phyloP scores from a whole-genome alignment of 371 early-diverging fungal species.

The Mucor racemosus region DNA sequence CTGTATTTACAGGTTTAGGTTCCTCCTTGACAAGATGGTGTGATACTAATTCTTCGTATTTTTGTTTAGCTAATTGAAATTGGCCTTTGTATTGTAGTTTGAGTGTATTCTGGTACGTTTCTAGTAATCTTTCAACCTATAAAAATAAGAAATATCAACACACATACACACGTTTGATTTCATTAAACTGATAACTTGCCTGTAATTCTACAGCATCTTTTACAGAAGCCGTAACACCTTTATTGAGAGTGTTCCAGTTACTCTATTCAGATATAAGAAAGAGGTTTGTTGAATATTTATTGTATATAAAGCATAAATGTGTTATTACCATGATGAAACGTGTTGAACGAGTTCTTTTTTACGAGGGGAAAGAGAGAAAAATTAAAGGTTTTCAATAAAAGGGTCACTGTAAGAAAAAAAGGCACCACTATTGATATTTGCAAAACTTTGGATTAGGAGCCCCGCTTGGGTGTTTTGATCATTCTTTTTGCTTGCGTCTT shows the following conservation, averaged over 20 bases:
- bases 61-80: constrained; percentile 40
- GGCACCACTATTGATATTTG: too few species aligned
- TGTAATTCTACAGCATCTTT: constrained; percentile 41
- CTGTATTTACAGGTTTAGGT: constrained; percentile 34
- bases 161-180: not conserved
- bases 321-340: too few species aligned
- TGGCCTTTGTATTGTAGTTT: constrained; percentile 54
- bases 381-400: too few species aligned
- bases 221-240: constrained; percentile 26
- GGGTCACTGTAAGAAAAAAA: too few species aligned
- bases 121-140: constrained; percentile 58
- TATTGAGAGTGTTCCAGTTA: constrained; percentile 42
- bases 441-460: too few species aligned
- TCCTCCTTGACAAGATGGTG: constrained; percentile 50
- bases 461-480: too few species aligned
- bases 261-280: constrained; percentile 11
- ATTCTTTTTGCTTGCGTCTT: too few species aligned
- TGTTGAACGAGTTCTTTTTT: too few species aligned
- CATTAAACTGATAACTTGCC: constrained; percentile 18
- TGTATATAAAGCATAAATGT: not conserved
- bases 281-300: not conserved
- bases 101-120: constrained; percentile 54
- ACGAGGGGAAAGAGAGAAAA: too few species aligned
- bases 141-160: not conserved
- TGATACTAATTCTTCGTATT: constrained; percentile 51